Evolutionary conservation across 2,329 filamentous ascomycete genomes (phyloP).

Genomic region (Pseudogymnoascus pannorum): DNA sequence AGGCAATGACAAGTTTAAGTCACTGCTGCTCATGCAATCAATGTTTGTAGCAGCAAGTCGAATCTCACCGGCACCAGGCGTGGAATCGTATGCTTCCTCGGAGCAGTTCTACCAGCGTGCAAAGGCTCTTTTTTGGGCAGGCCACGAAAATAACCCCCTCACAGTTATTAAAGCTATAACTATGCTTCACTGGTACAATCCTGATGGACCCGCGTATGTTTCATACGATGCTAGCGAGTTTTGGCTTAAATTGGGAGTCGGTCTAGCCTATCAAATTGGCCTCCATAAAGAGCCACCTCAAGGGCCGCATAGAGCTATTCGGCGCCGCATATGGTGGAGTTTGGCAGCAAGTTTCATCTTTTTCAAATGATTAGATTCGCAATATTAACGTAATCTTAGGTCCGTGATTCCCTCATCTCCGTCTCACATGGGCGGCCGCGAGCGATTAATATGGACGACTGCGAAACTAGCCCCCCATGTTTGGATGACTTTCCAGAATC

Average conservation of each 20-base stretch:
- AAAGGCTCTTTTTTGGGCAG: conserved; percentile 29
- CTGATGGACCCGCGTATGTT: conserved; percentile 30
- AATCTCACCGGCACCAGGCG: neutral
- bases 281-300: neutral
- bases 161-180: conserved; percentile 28
- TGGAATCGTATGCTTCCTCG: neutral
- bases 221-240: neutral
- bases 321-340: neutral
- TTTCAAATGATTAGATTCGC: neutral
- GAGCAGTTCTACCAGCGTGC: conserved; percentile 25
- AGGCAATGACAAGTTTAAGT: neutral
- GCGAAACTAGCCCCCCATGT: neutral
- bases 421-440: neutral
- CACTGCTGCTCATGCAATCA: neutral
- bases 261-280: neutral
- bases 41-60: neutral
- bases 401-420: neutral
- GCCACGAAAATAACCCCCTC: conserved; percentile 28
- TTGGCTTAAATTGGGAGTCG: neutral
- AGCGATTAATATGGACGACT: conserved; percentile 3
- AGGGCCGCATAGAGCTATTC: neutral
- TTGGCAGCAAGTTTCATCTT: neutral
- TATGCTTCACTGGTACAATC: conserved; percentile 31
- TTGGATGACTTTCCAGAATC: conserved; percentile 4
- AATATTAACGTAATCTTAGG: neutral